A percentile compares a stretch with the other conserved stretches of the same genome.
phyloP scores from a whole-genome alignment of 257 asterid species.

The Asclepias syriaca region DNA sequence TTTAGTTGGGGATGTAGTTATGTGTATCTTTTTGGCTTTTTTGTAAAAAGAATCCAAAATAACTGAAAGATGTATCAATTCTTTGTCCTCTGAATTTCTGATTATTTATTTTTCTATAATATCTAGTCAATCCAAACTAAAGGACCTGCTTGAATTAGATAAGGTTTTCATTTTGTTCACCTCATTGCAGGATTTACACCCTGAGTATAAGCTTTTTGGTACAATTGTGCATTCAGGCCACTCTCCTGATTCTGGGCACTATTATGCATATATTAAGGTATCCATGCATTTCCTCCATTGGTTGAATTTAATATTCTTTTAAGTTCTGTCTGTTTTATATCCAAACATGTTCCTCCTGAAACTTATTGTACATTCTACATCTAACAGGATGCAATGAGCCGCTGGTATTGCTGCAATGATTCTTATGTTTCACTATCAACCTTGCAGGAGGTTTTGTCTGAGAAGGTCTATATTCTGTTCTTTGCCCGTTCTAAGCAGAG shows the following conservation, averaged over 20 bases:
- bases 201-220: constrained; percentile 88
- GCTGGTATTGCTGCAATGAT: constrained; percentile 97
- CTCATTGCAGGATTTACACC: constrained; percentile 68
- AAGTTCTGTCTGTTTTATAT: neutral
- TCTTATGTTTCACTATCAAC: constrained; percentile 65
- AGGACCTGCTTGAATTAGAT: neutral
- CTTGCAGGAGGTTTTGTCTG: constrained; percentile 84
- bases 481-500: constrained; percentile 85
- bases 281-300: constrained; percentile 12
- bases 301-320: constrained; percentile 5
- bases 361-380: constrained; percentile 15
- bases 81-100: neutral
- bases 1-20: neutral
- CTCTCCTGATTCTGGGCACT: constrained; percentile 98
- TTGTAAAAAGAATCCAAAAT: neutral
- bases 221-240: constrained; percentile 94
- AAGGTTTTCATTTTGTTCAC: constrained; percentile 15
- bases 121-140: neutral
- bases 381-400: constrained; percentile 74
- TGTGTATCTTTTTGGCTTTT: neutral
- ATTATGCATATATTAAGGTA: constrained; percentile 97
- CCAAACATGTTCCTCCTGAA: constrained; percentile 10
- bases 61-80: neutral
- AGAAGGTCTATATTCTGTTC: constrained; percentile 88
- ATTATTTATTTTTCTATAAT: neutral